phyloP scores from a whole-genome alignment of 352 stramenopile species.

The Phytophthora citrophthora region DNA sequence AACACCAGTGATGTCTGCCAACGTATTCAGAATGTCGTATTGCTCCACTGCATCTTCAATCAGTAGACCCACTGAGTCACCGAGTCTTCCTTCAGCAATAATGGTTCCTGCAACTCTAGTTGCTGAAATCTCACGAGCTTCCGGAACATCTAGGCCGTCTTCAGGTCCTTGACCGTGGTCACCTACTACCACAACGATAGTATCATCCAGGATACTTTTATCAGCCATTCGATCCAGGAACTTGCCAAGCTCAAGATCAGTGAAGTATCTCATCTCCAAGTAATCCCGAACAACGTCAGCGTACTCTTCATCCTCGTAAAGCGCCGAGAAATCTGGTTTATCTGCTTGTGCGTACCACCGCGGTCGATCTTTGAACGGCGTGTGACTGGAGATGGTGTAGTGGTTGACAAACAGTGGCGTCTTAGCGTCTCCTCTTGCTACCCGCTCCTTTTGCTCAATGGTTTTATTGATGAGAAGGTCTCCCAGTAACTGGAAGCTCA shows the following conservation, averaged over 20 bases:
- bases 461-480: conserved; percentile 62
- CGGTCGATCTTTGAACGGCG: conserved; percentile 38
- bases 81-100: conserved; percentile 43
- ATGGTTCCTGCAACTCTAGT: conserved; percentile 41
- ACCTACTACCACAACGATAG: conserved; percentile 59
- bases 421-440: conserved; percentile 30
- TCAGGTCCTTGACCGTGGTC: conserved; percentile 58
- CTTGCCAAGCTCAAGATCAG: conserved; percentile 49
- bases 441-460: conserved; percentile 33
- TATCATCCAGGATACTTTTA: conserved; percentile 54
- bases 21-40: conserved; percentile 50
- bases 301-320: conserved; percentile 39
- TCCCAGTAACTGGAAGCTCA: conserved; percentile 51
- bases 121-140: conserved; percentile 37
- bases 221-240: conserved; percentile 57
- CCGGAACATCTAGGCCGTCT: conserved; percentile 32
- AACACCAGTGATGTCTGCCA: conserved; percentile 49
- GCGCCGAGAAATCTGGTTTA: conserved; percentile 45
- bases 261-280: conserved; percentile 58
- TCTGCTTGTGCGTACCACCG: conserved; percentile 42
- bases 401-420: conserved; percentile 58
- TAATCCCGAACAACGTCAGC: conserved; percentile 40
- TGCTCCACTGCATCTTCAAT: conserved; percentile 43
- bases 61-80: conserved; percentile 28
- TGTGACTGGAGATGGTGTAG: conserved; percentile 70